Percentiles rank a stretch among this genome's conserved stretches.
These are phyloP conservation scores for Davidsoniella neocaledoniae DNA, from an alignment of 2,329 filamentous ascomycete species.

Conservation along the genomic window DNA sequence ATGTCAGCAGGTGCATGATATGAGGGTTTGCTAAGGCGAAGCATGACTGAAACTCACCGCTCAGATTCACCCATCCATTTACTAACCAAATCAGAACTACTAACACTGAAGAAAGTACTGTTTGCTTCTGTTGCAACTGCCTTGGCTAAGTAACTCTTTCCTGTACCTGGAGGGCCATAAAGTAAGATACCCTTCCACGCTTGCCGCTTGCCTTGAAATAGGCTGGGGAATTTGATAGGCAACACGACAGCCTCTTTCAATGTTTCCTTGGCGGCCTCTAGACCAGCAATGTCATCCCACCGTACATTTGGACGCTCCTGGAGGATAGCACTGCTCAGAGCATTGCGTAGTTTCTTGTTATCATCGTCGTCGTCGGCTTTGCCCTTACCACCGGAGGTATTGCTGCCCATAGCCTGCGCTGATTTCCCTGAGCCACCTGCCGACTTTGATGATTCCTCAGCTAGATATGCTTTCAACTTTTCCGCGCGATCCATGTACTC, in stretches of 20 bases:
- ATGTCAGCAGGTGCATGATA: constrained; percentile 15
- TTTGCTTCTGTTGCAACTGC: constrained; percentile 97
- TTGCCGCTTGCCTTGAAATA: constrained; percentile 90
- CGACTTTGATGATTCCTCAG: constrained; percentile 55
- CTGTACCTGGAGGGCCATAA: constrained; percentile 90
- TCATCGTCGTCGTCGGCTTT: constrained; percentile 65
- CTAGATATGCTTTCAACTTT: constrained; percentile 85
- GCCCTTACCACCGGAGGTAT: constrained; percentile 44
- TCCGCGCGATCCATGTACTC: constrained; percentile 99
- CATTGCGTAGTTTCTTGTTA: constrained; percentile 84
- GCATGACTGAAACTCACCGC: constrained; percentile 37
- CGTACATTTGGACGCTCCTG: constrained; percentile 91
- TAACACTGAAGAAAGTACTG: constrained; percentile 97
- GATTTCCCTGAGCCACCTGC: constrained; percentile 29
- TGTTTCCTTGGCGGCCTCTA: constrained; percentile 89
- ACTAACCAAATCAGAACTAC: constrained; percentile 89
- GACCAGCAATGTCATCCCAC: constrained; percentile 94
- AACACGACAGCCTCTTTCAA: constrained; percentile 94
- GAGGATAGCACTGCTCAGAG: constrained; percentile 79
- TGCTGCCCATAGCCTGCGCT: constrained; percentile 54
- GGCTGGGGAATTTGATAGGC: constrained; percentile 93
- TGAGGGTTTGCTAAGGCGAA: constrained; percentile 10
- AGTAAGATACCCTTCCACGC: constrained; percentile 97
- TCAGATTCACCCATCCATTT: constrained; percentile 99
- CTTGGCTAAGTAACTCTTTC: constrained; percentile 95